Percentiles rank a stretch among this genome's conserved stretches.
Conservation (phyloP, 805 yeast genomes). For the Naumovozyma dairenensis region DNA sequence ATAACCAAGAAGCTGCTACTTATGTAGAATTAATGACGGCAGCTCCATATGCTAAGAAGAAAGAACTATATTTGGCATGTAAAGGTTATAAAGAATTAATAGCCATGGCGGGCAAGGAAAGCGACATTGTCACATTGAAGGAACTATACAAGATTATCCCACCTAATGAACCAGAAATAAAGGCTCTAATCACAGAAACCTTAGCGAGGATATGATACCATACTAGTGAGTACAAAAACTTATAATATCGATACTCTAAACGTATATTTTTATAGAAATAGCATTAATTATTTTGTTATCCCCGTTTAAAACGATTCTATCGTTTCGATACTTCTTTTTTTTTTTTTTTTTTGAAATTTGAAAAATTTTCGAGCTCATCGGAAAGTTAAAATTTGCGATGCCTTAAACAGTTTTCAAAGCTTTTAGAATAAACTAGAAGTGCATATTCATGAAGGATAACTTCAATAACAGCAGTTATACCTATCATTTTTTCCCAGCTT, state of each 20-base stretch:
- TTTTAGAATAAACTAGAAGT: too few relatives aligned
- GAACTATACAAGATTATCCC: conserved; percentile 18
- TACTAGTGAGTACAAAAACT: too few relatives aligned
- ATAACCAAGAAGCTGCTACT: conserved; percentile 46
- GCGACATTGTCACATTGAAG: conserved; percentile 18
- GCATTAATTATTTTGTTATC: too few relatives aligned
- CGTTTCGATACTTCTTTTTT: too few relatives aligned
- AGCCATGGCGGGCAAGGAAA: conserved; percentile 21
- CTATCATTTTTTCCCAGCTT: too few relatives aligned
- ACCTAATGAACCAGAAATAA: conserved; percentile 19
- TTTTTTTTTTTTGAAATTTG: neutral
- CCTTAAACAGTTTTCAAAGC: too few relatives aligned
- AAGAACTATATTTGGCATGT: conserved; percentile 43
- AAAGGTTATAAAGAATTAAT: conserved; percentile 42
- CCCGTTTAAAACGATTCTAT: too few relatives aligned
- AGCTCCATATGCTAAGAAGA: conserved; percentile 36
- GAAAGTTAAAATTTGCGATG: conserved; percentile 6
- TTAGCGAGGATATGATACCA: too few relatives aligned
- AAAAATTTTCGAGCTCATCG: conserved; percentile 26
- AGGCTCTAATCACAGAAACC: conserved; percentile 14
- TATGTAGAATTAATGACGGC: conserved; percentile 47
- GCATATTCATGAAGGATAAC: too few relatives aligned
- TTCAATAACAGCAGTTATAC: too few relatives aligned
- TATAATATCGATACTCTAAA: too few relatives aligned
- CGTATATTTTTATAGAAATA: too few relatives aligned